phyloP scores from a whole-genome alignment of 1,284 basidiomycete genomes.

The Cutaneotrichosporon sp. region DNA sequence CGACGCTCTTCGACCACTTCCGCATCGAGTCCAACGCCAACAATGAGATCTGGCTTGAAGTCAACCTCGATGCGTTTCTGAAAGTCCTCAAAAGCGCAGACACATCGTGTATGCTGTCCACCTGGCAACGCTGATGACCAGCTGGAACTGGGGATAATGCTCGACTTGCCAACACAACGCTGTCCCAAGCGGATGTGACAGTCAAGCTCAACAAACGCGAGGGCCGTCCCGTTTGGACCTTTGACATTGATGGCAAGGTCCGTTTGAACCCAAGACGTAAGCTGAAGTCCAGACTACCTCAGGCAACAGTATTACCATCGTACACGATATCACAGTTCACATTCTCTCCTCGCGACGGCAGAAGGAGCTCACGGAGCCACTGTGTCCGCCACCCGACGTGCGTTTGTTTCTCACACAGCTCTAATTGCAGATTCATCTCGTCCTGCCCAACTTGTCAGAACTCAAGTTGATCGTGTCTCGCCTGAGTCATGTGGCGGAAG shows the following conservation, averaged over 20 bases:
- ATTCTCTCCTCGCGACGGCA: constrained; percentile 70
- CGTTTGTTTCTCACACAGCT: constrained; percentile 22
- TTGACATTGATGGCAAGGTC: constrained; percentile 39
- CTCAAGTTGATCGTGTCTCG: constrained; percentile 73
- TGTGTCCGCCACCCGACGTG: constrained; percentile 85
- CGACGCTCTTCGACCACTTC: constrained; percentile 72
- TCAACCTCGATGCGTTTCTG: constrained; percentile 63
- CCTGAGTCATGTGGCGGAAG: constrained; percentile 66
- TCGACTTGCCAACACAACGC: constrained; percentile 6
- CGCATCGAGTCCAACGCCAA: constrained; percentile 76
- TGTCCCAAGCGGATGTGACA: constrained; percentile 59
- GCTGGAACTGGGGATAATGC: constrained; percentile 5
- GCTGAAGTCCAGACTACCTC: constrained; percentile 18
- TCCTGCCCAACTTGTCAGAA: constrained; percentile 71
- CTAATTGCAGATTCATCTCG: constrained; percentile 64
- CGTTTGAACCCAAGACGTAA: neutral
- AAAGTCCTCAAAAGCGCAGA: constrained; percentile 58
- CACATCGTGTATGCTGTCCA: constrained; percentile 27
- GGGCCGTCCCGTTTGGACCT: constrained; percentile 38
- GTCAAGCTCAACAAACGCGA: constrained; percentile 59
- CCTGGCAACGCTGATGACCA: neutral
- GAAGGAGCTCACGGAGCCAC: constrained; percentile 67
- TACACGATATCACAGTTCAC: constrained; percentile 51
- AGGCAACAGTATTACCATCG: constrained; percentile 36
- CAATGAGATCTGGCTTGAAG: constrained; percentile 72